Evolutionary conservation across 163 green algal species (phyloP).

Genomic region (Prototheca stagnorum): DNA sequence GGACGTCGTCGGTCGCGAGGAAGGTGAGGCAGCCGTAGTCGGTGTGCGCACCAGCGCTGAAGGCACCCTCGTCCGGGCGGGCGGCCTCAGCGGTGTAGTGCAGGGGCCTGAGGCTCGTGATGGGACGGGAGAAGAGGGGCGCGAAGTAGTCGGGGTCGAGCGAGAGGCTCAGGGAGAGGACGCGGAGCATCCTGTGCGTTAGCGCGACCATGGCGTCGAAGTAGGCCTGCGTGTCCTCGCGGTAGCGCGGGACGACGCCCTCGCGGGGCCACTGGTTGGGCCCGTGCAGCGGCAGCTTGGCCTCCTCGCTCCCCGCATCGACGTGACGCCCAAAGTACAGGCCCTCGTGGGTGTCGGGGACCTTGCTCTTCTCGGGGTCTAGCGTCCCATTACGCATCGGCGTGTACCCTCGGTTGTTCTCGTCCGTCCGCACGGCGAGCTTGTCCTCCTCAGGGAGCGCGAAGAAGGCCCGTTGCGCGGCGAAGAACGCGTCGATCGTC

Average conservation of each 20-base stretch:
- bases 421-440: constrained; percentile 34
- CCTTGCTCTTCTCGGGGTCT: constrained; percentile 34
- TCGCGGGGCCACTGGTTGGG: constrained; percentile 33
- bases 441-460: constrained; percentile 50
- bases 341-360: constrained; percentile 20
- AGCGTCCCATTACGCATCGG: constrained; percentile 58
- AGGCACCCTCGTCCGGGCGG: constrained; percentile 23
- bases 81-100: constrained; percentile 47
- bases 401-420: constrained; percentile 57
- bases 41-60: constrained; percentile 44
- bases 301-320: constrained; percentile 8
- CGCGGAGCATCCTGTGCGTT: constrained; percentile 27
- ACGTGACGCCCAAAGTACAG: constrained; percentile 27
- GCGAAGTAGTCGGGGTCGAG: constrained; percentile 45
- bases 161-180: constrained; percentile 47
- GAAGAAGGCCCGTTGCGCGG: constrained; percentile 47
- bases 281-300: constrained; percentile 24
- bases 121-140: constrained; percentile 42
- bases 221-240: constrained; percentile 14
- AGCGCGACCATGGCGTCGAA: constrained; percentile 6
- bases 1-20: constrained; percentile 45
- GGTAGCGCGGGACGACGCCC: constrained; percentile 23
- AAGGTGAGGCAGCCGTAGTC: constrained; percentile 74
- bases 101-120: constrained; percentile 56
- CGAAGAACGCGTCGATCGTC: constrained; percentile 35